Evolutionary conservation across 78 protist species (phyloP).

Genomic region (Parvularia atlantis): DNA sequence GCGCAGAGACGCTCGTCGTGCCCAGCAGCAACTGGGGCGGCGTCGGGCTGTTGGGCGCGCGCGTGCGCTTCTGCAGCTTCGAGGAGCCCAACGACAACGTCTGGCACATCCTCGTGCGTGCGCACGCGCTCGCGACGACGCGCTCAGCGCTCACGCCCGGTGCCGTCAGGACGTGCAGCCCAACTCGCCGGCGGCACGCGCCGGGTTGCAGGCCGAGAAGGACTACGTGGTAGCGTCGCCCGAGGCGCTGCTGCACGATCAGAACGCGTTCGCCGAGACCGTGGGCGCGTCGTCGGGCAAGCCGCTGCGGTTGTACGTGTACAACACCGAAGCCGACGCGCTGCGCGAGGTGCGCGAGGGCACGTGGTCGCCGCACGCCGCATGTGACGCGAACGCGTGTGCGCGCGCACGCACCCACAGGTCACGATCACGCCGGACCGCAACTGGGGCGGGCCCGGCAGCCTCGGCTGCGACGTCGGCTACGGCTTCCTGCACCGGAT

Average conservation of each 20-base stretch:
- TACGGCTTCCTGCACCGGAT: conserved; percentile 6
- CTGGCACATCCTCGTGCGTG: conserved; percentile 59
- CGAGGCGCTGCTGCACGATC: conserved; percentile 40
- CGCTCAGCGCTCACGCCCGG: neutral
- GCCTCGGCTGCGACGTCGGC: conserved; percentile 4
- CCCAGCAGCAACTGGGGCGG: conserved; percentile 75
- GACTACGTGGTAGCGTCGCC: conserved; percentile 66
- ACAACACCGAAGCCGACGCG: neutral
- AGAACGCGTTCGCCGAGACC: conserved; percentile 35
- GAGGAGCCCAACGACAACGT: conserved; percentile 48
- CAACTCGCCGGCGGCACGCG: conserved; percentile 54
- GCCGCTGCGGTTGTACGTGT: conserved; percentile 25
- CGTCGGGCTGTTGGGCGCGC: conserved; percentile 59
- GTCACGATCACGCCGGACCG: conserved; percentile 4
- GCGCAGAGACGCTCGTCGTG: conserved; percentile 6
- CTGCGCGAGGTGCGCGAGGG: conserved; percentile 16
- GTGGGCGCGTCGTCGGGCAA: neutral
- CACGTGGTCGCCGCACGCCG: neutral
- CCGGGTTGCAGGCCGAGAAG: conserved; percentile 40
- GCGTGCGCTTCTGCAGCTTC: conserved; percentile 53
- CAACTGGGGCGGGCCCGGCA: conserved; percentile 27
- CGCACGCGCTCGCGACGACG: neutral
- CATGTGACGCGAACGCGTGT: neutral
- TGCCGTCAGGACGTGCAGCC: conserved; percentile 21
- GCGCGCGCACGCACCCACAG: no score